Evolutionary conservation across 2,329 filamentous ascomycete species (phyloP).

Genomic region (Lachnellula cervina): DNA sequence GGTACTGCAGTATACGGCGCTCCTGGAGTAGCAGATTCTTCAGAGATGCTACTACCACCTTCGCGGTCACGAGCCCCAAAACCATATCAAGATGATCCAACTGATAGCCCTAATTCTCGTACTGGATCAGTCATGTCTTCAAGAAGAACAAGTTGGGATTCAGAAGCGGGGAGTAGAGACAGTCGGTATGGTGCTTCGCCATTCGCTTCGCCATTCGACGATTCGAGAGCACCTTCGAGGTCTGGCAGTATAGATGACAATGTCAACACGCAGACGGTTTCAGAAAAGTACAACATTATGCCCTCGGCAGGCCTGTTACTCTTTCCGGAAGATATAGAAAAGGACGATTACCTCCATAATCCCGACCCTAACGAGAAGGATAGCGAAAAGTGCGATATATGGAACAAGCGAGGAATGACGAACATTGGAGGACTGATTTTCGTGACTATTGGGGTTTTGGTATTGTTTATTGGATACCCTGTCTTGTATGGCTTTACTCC

Average conservation of each 20-base stretch:
- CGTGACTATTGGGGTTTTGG: constrained; percentile 55
- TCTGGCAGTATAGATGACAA: constrained; percentile 57
- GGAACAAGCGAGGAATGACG: constrained; percentile 56
- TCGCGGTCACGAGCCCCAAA: constrained; percentile 41
- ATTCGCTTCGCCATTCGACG: constrained; percentile 34
- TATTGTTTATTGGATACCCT: constrained; percentile 65
- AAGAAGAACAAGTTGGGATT: constrained; percentile 61
- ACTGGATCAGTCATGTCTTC: constrained; percentile 47
- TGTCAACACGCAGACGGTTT: constrained; percentile 67
- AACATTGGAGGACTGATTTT: constrained; percentile 60
- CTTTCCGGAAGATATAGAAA: constrained; percentile 68
- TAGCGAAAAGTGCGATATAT: constrained; percentile 58
- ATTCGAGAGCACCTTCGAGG: constrained; percentile 29
- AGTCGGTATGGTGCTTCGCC: constrained; percentile 37
- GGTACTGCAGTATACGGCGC: constrained; percentile 21
- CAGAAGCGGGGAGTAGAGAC: constrained; percentile 50
- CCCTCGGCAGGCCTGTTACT: constrained; percentile 62
- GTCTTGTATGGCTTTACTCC: constrained; percentile 52
- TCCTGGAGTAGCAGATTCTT: constrained; percentile 32
- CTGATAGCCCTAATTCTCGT: constrained; percentile 35
- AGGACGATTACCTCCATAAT: constrained; percentile 68
- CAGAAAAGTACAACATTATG: constrained; percentile 68
- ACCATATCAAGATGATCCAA: constrained; percentile 48
- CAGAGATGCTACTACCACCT: constrained; percentile 47
- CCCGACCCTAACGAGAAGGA: constrained; percentile 61